Conservation (phyloP, 1,139 yeast genomes). For the Magnusiomyces clavatus region DNA sequence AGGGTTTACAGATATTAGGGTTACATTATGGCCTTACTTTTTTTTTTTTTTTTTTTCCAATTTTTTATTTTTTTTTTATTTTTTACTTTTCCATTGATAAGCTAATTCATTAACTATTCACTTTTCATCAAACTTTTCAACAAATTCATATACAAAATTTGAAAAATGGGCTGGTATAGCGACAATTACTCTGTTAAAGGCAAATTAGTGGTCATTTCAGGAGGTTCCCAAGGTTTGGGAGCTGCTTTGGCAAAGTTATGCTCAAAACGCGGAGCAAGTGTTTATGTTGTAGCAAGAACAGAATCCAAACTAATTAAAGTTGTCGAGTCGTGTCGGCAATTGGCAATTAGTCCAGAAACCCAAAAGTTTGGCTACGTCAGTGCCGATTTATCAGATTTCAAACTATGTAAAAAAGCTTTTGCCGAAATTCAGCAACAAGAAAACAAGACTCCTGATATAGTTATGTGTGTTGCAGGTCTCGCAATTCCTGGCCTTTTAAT, state of each 20-base stretch:
- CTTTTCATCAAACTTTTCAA: too few relatives aligned
- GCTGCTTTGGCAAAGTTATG: constrained; percentile 62
- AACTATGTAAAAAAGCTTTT: background rate
- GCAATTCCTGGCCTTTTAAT: constrained; percentile 71
- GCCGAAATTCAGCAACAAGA: background rate
- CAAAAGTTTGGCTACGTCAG: constrained; percentile 43
- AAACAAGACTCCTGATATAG: constrained; percentile 50
- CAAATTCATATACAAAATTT: background rate
- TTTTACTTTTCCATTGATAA: background rate
- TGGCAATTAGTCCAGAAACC: constrained; percentile 18
- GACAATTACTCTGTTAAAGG: constrained; percentile 16
- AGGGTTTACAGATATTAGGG: background rate
- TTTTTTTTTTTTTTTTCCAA: background rate
- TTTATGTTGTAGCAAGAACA: constrained; percentile 71
- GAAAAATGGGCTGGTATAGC: constrained; percentile 15
- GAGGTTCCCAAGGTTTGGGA: constrained; percentile 96
- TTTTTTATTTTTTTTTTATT: background rate
- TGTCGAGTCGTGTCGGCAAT: constrained; percentile 38
- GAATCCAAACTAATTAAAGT: constrained; percentile 46
- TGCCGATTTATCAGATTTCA: constrained; percentile 55
- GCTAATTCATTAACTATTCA: too few relatives aligned
- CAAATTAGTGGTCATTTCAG: constrained; percentile 68
- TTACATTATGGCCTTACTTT: background rate
- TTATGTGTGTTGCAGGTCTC: constrained; percentile 84
- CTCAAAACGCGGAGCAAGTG: constrained; percentile 50